Evolutionary conservation across 1,139 yeast species (phyloP).

Genomic region (Geotrichum klebahnii): DNA sequence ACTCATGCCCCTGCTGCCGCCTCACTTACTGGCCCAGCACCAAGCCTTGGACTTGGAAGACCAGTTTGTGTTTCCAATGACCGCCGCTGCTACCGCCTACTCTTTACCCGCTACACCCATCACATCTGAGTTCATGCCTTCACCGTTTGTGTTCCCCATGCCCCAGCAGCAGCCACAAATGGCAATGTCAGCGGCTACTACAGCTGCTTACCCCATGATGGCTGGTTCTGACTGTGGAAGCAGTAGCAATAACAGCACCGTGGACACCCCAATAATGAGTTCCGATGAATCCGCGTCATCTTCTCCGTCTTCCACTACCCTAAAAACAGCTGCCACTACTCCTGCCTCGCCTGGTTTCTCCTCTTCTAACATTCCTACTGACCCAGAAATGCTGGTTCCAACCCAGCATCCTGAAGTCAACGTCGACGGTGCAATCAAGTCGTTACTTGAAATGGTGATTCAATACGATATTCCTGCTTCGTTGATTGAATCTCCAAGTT

Average conservation of each 20-base stretch:
- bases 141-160: constrained; percentile 15
- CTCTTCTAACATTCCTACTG: not conserved
- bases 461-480: constrained; percentile 15
- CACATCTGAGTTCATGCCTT: constrained; percentile 4
- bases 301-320: not conserved
- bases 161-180: not conserved
- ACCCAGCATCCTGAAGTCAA: constrained; percentile 5
- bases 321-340: no score
- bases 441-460: constrained; percentile 12
- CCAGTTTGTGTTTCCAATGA: constrained; percentile 6
- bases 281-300: no score
- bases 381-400: not conserved
- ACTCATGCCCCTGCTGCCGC: no score
- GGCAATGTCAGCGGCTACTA: not conserved
- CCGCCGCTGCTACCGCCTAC: constrained; percentile 8
- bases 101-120: constrained; percentile 16
- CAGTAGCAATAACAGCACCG: no score
- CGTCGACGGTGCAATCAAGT: constrained; percentile 9
- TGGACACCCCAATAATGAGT: not conserved
- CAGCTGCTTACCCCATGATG: not conserved
- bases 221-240: no score
- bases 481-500: constrained; percentile 10
- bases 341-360: no score
- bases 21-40: no score
- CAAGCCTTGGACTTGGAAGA: not conserved